phyloP scores from a whole-genome alignment of 805 yeast genomes.

The Wickerhamiella vanderwaltii region DNA sequence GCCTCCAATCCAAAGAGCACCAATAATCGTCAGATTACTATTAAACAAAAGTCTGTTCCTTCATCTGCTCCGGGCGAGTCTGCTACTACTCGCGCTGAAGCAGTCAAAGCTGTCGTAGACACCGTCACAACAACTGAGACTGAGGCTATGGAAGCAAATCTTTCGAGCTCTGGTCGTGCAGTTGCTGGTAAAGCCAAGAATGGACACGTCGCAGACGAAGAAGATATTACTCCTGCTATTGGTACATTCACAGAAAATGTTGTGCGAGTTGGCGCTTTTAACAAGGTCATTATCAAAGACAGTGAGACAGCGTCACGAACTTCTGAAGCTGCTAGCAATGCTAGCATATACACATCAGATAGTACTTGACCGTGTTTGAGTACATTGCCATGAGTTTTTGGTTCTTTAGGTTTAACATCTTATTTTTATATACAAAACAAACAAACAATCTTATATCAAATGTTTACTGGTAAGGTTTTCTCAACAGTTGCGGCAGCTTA shows the following conservation, averaged over 20 bases:
- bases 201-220: background rate
- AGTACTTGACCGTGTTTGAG: too few relatives aligned
- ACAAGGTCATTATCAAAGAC: slow-evolving; percentile 56
- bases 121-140: slow-evolving; percentile 16
- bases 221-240: slow-evolving; percentile 19
- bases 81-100: slow-evolving; percentile 7
- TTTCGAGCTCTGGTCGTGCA: background rate
- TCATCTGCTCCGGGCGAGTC: background rate
- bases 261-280: slow-evolving; percentile 71
- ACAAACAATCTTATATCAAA: too few relatives aligned
- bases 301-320: slow-evolving; percentile 3
- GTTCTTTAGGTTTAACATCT: background rate
- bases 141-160: slow-evolving; percentile 16
- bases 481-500: background rate
- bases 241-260: slow-evolving; percentile 71
- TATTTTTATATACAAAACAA: background rate
- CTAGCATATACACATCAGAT: background rate
- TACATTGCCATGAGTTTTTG: too few relatives aligned
- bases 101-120: background rate
- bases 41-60: slow-evolving; percentile 31
- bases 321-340: background rate
- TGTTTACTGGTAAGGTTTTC: slow-evolving; percentile 3
- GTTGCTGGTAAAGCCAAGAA: background rate
- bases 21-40: slow-evolving; percentile 49
- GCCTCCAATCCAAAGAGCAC: slow-evolving; percentile 60